A percentile compares a stretch with the other conserved stretches of the same genome.
Evolutionary conservation across 2,329 filamentous ascomycete genomes (phyloP).

Genomic region (Trichoderma arundinaceum): DNA sequence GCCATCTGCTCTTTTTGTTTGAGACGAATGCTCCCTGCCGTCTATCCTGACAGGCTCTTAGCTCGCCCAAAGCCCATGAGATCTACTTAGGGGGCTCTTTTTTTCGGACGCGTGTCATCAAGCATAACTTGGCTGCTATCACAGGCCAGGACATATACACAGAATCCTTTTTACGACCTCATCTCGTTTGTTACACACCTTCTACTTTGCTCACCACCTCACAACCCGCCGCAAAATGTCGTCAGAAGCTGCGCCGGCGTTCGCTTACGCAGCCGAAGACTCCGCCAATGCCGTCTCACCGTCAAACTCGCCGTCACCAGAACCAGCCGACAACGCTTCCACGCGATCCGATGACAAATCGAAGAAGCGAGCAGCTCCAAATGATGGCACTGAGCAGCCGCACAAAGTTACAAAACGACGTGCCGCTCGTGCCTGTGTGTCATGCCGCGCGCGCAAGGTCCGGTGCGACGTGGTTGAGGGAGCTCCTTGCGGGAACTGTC

Average conservation of each 20-base stretch:
- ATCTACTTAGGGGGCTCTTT: slow-evolving; percentile 7
- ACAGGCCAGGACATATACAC: background rate
- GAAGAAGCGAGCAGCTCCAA: slow-evolving; percentile 45
- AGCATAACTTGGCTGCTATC: background rate
- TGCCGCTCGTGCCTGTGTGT: slow-evolving; percentile 89
- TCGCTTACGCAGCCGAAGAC: slow-evolving; percentile 4
- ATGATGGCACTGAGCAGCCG: slow-evolving; percentile 41
- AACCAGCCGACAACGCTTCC: slow-evolving; percentile 16
- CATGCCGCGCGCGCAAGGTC: slow-evolving; percentile 87
- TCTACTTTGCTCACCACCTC: background rate
- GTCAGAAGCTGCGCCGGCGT: slow-evolving; percentile 1
- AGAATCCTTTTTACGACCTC: background rate
- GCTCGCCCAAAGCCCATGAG: background rate
- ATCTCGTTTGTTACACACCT: background rate
- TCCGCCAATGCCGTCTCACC: slow-evolving; percentile 21
- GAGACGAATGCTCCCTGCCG: slow-evolving; percentile 6
- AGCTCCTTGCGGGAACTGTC: slow-evolving; percentile 85
- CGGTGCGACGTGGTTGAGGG: slow-evolving; percentile 92
- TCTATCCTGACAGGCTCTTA: background rate
- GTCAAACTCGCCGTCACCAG: slow-evolving; percentile 28
- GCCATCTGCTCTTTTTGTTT: background rate
- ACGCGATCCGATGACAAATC: slow-evolving; percentile 35
- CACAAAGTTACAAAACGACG: slow-evolving; percentile 72
- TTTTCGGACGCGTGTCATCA: background rate
- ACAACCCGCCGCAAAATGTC: slow-evolving; percentile 14